Base-by-base conservation (phyloP, 495 filamentous ascomycete species). In the Talaromyces adpressus region DNA sequence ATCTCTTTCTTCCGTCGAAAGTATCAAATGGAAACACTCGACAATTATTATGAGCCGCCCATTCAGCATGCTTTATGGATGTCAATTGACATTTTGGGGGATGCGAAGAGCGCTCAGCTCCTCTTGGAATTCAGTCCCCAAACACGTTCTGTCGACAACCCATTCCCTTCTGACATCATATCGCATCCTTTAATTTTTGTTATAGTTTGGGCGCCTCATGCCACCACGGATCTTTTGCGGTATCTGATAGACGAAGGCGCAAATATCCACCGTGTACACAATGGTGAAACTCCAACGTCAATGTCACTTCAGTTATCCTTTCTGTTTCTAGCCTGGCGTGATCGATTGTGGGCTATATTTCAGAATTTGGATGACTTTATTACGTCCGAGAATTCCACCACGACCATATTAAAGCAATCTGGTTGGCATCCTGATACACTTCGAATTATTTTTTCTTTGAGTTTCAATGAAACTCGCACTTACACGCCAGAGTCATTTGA, bases 211-310 rank as follows among this genome's bases (percentile, higher is more conserved):
- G 29, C 4, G 3, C 56, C 29, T 58, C 18, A 29, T n/a, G 14
- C 14, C 2, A 58, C 23, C 27, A 32, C 29, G 3, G 56, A 58
- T 18, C 16, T 58, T n/a, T 4, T 58, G 29, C 25, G 27, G 11
- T n/a, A n/a, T 18, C 56, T 58, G 6, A 12, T 58, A 6, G 56
- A 58, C 14, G 29, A 18, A 18, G 56, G 56, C 36, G 29, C 27
- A 58, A 22, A 58, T 14, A 58, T 58, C 14, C 23, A 58, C 27
- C 12, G 3, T 18, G n/a, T 58, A 30, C 11, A 18, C n/a, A 1
- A 6, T 18, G 56, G 27, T 34, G 29, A 58, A n/a, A 58, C 56
- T 30, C 12, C 56, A n/a, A 58, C 56, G 8, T 58, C 56, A 58
- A 4, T 29, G 14, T 58, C 56, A 14, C 27, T 58, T 30, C 32